These are phyloP conservation scores for Coix lacrymajobi DNA, from an alignment of 176 grass and related monocot species.

Conservation along the genomic window DNA sequence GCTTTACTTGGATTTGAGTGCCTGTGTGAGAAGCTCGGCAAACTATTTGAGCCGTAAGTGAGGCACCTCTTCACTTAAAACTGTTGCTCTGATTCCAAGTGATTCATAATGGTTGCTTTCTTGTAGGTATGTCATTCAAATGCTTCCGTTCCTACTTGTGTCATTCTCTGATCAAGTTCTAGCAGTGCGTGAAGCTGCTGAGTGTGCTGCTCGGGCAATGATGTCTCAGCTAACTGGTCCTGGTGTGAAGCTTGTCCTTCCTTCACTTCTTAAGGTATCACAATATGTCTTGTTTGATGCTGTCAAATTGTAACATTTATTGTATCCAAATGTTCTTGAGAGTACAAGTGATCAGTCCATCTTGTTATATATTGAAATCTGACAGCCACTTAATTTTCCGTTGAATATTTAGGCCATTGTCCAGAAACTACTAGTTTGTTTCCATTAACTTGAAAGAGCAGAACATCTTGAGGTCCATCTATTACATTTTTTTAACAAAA, in stretches of 20 bases:
- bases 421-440: background rate
- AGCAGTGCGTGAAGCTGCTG: constrained; percentile 93
- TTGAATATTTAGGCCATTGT: background rate
- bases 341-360: background rate
- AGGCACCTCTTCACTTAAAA: background rate
- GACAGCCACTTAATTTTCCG: background rate
- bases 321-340: constrained; percentile 4
- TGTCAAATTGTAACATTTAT: background rate
- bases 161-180: constrained; percentile 98
- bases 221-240: constrained; percentile 97
- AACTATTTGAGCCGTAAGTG: constrained; percentile 98
- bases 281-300: constrained; percentile 9
- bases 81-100: constrained; percentile 15
- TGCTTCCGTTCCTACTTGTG: constrained; percentile 90
- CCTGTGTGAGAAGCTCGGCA: constrained; percentile 96
- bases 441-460: constrained; percentile 4
- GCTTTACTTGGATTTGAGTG: constrained; percentile 98
- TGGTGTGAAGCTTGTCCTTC: constrained; percentile 95
- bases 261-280: constrained; percentile 91
- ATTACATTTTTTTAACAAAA: background rate
- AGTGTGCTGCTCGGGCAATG: constrained; percentile 99
- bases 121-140: constrained; percentile 96
- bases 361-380: background rate
- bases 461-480: background rate
- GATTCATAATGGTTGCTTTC: constrained; percentile 30